phyloP scores from a whole-genome alignment of 371 early-diverging fungal species.

The Mortierella sp. region DNA sequence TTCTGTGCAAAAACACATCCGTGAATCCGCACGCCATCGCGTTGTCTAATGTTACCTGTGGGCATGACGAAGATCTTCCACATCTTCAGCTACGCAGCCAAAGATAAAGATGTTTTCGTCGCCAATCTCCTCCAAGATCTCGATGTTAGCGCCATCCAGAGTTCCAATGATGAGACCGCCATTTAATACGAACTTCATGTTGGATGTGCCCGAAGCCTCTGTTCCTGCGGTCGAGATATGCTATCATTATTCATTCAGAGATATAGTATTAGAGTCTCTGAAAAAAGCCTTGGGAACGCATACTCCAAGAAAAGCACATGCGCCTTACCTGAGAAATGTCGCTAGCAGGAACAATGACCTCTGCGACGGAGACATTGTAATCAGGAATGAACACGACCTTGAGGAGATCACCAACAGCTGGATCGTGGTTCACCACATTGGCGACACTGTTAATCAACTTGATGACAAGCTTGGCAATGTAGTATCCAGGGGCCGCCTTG shows the following conservation, averaged over 20 bases:
- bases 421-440: slow-evolving; percentile 84
- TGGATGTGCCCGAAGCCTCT: slow-evolving; percentile 97
- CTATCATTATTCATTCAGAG: slow-evolving; percentile 9
- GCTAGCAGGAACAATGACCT: slow-evolving; percentile 90
- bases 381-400: slow-evolving; percentile 95
- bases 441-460: slow-evolving; percentile 94
- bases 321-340: slow-evolving; percentile 83
- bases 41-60: too few relatives aligned
- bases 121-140: slow-evolving; percentile 93
- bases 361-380: slow-evolving; percentile 94
- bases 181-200: slow-evolving; percentile 97
- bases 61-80: slow-evolving; percentile 88
- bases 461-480: slow-evolving; percentile 94
- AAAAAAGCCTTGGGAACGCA: too few relatives aligned
- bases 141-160: slow-evolving; percentile 93
- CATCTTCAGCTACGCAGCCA: slow-evolving; percentile 86
- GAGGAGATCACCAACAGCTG: slow-evolving; percentile 74
- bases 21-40: too few relatives aligned
- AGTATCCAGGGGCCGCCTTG: slow-evolving; percentile 94
- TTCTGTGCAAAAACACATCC: slow-evolving; percentile 13
- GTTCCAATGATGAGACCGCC: slow-evolving; percentile 93
- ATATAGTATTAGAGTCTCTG: too few relatives aligned
- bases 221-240: slow-evolving; percentile 94
- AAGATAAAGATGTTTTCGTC: slow-evolving; percentile 94
- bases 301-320: background rate